phyloP scores from a whole-genome alignment of 768 basidiomycete genomes.

The Mycena chlorophos region DNA sequence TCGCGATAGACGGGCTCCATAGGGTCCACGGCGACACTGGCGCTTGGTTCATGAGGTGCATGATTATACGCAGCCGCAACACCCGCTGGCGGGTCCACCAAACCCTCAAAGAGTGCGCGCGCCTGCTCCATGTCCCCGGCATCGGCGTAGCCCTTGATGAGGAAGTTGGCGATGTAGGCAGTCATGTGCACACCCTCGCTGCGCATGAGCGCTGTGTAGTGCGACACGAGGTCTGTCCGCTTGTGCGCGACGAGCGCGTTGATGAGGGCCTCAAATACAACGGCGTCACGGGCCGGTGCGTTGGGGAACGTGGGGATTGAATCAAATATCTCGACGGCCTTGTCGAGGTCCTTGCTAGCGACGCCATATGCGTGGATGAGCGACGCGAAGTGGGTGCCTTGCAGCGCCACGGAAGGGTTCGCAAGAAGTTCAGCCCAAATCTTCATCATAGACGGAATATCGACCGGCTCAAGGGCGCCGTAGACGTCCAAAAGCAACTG shows the following conservation, averaged over 20 bases:
- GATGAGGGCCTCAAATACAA: constrained; percentile 88
- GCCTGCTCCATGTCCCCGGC: constrained; percentile 70
- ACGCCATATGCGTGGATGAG: constrained; percentile 90
- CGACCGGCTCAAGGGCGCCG: constrained; percentile 81
- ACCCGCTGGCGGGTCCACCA: constrained; percentile 79
- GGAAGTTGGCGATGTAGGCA: constrained; percentile 89
- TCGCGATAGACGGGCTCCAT: constrained; percentile 80
- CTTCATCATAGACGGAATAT: constrained; percentile 67
- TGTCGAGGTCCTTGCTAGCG: constrained; percentile 71
- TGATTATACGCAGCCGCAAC: constrained; percentile 91
- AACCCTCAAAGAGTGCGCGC: constrained; percentile 73
- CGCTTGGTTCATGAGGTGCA: constrained; percentile 58
- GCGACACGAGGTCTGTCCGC: constrained; percentile 72
- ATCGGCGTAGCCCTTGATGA: constrained; percentile 73
- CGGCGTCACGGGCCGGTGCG: constrained; percentile 68
- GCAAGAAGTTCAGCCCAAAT: constrained; percentile 62
- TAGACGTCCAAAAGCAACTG: constrained; percentile 89
- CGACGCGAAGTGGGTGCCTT: constrained; percentile 64
- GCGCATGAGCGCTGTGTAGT: constrained; percentile 64
- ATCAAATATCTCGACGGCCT: constrained; percentile 76
- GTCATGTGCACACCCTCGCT: constrained; percentile 78
- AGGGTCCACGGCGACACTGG: constrained; percentile 34
- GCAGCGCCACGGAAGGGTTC: constrained; percentile 44
- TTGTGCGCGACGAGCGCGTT: constrained; percentile 81
- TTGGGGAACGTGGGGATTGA: constrained; percentile 60